Conservation (phyloP, 805 yeast genomes). For the Candida xiaguanensis region DNA sequence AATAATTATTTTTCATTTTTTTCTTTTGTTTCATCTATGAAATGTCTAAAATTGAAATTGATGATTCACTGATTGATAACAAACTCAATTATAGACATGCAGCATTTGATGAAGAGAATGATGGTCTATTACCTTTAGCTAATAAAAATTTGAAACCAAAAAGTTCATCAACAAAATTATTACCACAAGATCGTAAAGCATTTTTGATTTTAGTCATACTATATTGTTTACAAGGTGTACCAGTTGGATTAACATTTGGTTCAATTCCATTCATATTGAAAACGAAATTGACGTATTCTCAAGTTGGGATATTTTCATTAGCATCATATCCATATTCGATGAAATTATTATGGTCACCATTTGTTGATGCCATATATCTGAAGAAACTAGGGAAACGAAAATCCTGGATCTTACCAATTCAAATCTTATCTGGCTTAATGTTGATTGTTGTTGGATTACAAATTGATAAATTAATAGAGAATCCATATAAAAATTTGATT, state of each 20-base stretch:
- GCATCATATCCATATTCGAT: constrained; percentile 95
- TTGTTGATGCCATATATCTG: constrained; percentile 83
- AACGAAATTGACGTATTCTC: constrained; percentile 76
- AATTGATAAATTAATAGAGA: constrained; percentile 48
- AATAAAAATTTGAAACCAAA: constrained; percentile 14
- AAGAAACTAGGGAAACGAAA: constrained; percentile 73
- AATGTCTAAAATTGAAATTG: background rate
- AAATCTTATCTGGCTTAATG: constrained; percentile 69
- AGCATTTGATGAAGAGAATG: constrained; percentile 29
- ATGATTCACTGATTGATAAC: constrained; percentile 11
- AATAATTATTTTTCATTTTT: background rate
- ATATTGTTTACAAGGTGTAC: constrained; percentile 91
- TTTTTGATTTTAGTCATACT: constrained; percentile 69
- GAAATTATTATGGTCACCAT: constrained; percentile 92
- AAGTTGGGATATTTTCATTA: constrained; percentile 84
- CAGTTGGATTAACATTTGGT: constrained; percentile 94
- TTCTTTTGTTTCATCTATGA: background rate
- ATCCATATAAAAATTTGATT: constrained; percentile 48
- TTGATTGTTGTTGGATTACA: constrained; percentile 60
- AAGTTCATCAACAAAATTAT: constrained; percentile 1
- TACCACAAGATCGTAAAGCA: constrained; percentile 58
- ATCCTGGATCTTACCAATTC: constrained; percentile 94
- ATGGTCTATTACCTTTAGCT: constrained; percentile 32
- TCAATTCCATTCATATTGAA: constrained; percentile 87
- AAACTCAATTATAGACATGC: constrained; percentile 17